Evolutionary conservation across 352 stramenopile species (phyloP).

Genomic region (Globisporangium paddicum): DNA sequence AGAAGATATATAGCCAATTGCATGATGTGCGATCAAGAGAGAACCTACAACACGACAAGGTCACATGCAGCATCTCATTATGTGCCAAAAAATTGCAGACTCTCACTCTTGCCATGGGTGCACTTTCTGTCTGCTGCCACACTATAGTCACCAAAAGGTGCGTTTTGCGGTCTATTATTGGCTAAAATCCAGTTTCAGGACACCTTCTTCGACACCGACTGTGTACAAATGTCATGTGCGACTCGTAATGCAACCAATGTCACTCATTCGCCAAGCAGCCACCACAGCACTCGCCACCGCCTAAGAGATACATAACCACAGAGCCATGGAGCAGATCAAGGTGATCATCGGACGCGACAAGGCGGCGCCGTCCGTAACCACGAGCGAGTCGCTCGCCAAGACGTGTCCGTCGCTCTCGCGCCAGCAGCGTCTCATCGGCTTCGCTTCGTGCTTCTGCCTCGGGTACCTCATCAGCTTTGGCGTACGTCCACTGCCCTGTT

Average conservation of each 20-base stretch:
- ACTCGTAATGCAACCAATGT: background rate
- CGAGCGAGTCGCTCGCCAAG: slow-evolving; percentile 39
- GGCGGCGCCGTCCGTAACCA: slow-evolving; percentile 19
- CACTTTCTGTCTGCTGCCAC: slow-evolving; percentile 7
- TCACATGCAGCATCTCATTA: background rate
- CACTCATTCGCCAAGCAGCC: background rate
- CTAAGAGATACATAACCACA: no score
- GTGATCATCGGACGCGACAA: slow-evolving; percentile 66
- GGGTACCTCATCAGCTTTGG: slow-evolving; percentile 83
- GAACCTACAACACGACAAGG: background rate
- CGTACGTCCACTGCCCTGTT: slow-evolving; percentile 33
- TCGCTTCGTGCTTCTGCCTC: slow-evolving; percentile 69
- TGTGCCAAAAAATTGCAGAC: no score
- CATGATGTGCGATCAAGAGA: background rate
- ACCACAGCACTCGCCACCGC: no score
- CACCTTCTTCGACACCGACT: background rate
- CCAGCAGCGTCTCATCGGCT: slow-evolving; percentile 67
- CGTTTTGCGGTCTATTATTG: slow-evolving; percentile 14
- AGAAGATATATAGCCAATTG: background rate
- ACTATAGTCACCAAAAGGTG: slow-evolving; percentile 6
- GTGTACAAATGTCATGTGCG: background rate
- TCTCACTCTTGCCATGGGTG: slow-evolving; percentile 7
- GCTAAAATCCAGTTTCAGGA: background rate
- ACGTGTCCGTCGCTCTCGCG: slow-evolving; percentile 65
- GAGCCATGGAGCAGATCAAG: slow-evolving; percentile 73